Conservation (phyloP, 2,329 filamentous ascomycete genomes). For the Colletotrichum navitas region DNA sequence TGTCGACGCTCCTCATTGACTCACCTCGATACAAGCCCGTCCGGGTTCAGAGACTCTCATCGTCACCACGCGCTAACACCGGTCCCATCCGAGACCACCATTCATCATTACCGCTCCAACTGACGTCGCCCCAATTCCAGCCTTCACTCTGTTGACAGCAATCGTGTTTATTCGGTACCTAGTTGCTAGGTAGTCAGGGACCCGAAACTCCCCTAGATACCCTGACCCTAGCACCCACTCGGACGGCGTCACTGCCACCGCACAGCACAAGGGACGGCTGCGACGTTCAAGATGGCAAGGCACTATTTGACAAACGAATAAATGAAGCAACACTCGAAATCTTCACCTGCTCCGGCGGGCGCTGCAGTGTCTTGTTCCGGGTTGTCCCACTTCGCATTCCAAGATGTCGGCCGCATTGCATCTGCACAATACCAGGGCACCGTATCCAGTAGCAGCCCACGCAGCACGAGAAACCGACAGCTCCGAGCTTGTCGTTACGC, state of each 20-base stretch:
- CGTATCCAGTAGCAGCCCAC: slow-evolving; percentile 7
- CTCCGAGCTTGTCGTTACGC: background rate
- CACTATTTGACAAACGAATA: background rate
- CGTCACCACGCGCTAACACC: slow-evolving; percentile 16
- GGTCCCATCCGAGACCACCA: background rate
- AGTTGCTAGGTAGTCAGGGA: slow-evolving; percentile 32
- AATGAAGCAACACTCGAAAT: background rate
- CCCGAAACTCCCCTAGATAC: slow-evolving; percentile 3
- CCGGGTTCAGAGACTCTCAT: slow-evolving; percentile 12
- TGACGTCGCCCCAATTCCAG: slow-evolving; percentile 39
- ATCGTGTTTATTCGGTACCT: background rate
- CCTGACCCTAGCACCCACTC: background rate
- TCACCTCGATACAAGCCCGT: slow-evolving; percentile 14
- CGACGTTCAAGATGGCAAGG: slow-evolving; percentile 2
- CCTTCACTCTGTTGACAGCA: slow-evolving; percentile 4
- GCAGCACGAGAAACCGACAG: slow-evolving; percentile 3
- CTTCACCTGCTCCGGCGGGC: slow-evolving; percentile 2
- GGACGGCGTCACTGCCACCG: background rate
- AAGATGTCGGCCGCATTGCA: slow-evolving; percentile 6
- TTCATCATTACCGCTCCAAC: slow-evolving; percentile 12
- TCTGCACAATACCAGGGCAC: slow-evolving; percentile 20
- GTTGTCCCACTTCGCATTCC: background rate
- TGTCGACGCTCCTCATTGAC: slow-evolving; percentile 6
- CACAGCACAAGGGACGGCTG: slow-evolving; percentile 4
- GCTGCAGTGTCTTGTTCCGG: background rate